phyloP scores from a whole-genome alignment of 163 green algal genomes.

The Volvox carteri region DNA sequence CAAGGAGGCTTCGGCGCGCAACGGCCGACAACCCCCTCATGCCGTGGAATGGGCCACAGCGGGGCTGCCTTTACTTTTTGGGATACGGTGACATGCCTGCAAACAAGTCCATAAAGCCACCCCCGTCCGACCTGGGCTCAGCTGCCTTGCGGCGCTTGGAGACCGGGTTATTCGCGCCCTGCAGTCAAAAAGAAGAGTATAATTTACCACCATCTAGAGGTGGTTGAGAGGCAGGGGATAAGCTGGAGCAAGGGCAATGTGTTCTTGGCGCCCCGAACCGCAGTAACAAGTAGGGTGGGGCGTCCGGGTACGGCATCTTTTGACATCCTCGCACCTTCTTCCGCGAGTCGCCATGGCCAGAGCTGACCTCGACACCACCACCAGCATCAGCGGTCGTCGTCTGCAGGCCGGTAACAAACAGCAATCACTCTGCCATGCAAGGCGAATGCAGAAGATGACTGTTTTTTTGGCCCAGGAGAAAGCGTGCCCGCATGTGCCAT shows the following conservation, averaged over 20 bases:
- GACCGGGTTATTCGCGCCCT: background rate
- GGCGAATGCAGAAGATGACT: background rate
- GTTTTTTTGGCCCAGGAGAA: too few relatives aligned
- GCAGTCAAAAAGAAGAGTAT: too few relatives aligned
- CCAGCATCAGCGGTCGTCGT: slow-evolving; percentile 12
- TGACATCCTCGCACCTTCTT: background rate
- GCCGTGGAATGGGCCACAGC: too few relatives aligned
- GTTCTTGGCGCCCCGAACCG: too few relatives aligned
- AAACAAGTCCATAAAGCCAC: slow-evolving; percentile 34
- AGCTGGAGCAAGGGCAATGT: too few relatives aligned
- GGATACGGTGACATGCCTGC: slow-evolving; percentile 31
- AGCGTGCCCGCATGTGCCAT: too few relatives aligned
- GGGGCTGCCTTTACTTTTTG: slow-evolving; percentile 21
- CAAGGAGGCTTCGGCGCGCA: too few relatives aligned
- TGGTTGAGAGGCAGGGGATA: background rate
- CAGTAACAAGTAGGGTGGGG: too few relatives aligned
- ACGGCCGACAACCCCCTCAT: too few relatives aligned
- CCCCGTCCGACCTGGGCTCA: background rate
- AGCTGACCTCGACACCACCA: slow-evolving; percentile 40
- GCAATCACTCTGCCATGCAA: too few relatives aligned
- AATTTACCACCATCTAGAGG: background rate
- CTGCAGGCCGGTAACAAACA: slow-evolving; percentile 6
- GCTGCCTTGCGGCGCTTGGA: background rate
- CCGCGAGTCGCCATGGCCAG: background rate
- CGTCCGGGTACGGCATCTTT: background rate